These are phyloP conservation scores for Nepenthes alata DNA, from an alignment of 179 eudicot species.

Conservation along the genomic window DNA sequence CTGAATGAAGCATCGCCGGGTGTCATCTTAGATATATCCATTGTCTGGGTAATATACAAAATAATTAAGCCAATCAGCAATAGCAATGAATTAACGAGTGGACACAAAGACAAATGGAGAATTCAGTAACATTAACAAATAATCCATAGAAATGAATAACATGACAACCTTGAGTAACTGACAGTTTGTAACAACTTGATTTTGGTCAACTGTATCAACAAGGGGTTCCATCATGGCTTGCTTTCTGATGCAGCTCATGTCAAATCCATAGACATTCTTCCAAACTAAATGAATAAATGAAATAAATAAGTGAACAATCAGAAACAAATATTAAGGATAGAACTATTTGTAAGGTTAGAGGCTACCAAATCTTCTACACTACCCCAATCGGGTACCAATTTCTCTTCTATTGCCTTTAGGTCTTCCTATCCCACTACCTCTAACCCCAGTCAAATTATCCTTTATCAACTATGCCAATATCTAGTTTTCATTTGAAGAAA, in stretches of 20 bases:
- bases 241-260: conserved; percentile 93
- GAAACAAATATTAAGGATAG: not conserved
- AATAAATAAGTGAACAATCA: conserved; percentile 3
- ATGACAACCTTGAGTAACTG: conserved; percentile 65
- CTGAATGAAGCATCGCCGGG: conserved; percentile 93
- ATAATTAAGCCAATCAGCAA: not conserved
- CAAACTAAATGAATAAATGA: conserved; percentile 42
- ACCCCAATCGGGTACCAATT: too few species aligned
- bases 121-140: not conserved
- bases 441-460: too few species aligned
- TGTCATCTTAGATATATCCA: conserved; percentile 97
- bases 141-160: not conserved
- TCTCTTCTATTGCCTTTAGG: too few species aligned
- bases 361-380: too few species aligned
- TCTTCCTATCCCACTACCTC: too few species aligned
- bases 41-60: conserved; percentile 38
- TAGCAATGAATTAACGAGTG: not conserved
- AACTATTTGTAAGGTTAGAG: too few species aligned
- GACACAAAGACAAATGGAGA: not conserved
- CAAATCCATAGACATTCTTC: conserved; percentile 87
- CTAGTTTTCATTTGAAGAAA: too few species aligned
- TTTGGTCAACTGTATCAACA: conserved; percentile 86
- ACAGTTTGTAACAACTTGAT: conserved; percentile 84
- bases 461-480: too few species aligned
- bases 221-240: conserved; percentile 92